Base-by-base conservation (phyloP, 306 rosid species). In the Prunus salicina region DNA sequence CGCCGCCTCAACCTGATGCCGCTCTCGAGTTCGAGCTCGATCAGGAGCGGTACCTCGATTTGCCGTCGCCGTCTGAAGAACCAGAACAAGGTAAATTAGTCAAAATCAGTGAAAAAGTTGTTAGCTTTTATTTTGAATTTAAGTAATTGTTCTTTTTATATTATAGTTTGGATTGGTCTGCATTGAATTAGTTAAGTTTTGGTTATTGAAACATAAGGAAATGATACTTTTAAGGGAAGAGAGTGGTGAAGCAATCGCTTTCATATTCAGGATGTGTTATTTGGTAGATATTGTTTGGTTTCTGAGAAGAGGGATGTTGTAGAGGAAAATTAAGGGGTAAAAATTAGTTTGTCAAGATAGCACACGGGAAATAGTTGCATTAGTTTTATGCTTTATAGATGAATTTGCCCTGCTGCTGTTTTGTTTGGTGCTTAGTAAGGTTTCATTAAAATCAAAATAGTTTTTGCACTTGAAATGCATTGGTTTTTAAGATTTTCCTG, bases 11-110 rank as follows among this genome's bases (percentile, higher is more conserved):
- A 43, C 64, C 61, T 27, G 91, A 84, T n/a, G 70, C 76, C 64
- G 68, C 91, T 1, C 72, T 83, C 3, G 92, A 85, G 69, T 68
- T 81, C 6, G 85, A 88, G 81, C 89, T 93, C 8, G 92, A 90
- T 77, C 77, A 73, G 69, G 87, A 87, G 28, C 91, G 96, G 10
- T 93, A 87, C 84, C 96, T 87, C 77, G 97, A 93, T 85, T 87
- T 93, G 43, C 92, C 93, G 55, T 75, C 87, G 0, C 76, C 86
- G 38, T 69, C 88, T 24, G 80, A 80, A 4, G 79, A 82, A 22
- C 86, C 74, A 50, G 84, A 80, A 52, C 88, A 80, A 86, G 98
- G 98, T 93, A 87, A 68, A 60, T 16, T 28, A 24, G 24, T 14
- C 28, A 4, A 69, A 2, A 25, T 51, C 63, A 30, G 50, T 52